These are phyloP conservation scores for Saccharomycopsis microspora DNA, from an alignment of 805 yeast genomes.

Conservation along the genomic window DNA sequence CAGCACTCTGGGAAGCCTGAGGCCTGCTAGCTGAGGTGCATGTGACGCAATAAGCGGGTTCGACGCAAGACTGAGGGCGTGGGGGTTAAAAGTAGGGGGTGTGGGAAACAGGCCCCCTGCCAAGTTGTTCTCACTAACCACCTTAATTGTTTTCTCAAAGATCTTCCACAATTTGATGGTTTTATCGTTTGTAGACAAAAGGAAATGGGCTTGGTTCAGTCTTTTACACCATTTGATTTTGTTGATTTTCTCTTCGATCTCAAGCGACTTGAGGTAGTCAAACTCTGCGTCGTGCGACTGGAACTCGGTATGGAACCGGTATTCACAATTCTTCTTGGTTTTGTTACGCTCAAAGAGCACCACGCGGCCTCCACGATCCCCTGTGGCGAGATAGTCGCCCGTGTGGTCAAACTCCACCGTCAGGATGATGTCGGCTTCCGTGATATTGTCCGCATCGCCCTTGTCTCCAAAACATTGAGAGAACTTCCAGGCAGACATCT, in stretches of 20 bases:
- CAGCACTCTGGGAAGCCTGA: conserved; percentile 81
- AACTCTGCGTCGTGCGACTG: conserved; percentile 98
- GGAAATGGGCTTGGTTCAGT: conserved; percentile 79
- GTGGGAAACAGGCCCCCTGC: conserved; percentile 28
- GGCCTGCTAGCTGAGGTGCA: conserved; percentile 16
- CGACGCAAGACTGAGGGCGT: conserved; percentile 10
- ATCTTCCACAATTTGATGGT: conserved; percentile 98
- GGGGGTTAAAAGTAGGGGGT: conserved; percentile 5
- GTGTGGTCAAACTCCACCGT: conserved; percentile 94
- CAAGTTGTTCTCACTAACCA: conserved; percentile 86
- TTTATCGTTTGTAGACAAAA: conserved; percentile 89
- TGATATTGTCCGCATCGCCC: conserved; percentile 89
- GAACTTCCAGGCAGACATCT: conserved; percentile 56
- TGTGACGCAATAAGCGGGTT: conserved; percentile 2
- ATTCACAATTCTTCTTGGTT: conserved; percentile 72
- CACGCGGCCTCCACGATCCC: conserved; percentile 97
- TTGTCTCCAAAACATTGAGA: conserved; percentile 98
- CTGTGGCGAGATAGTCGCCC: conserved; percentile 94
- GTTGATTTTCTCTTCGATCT: conserved; percentile 96
- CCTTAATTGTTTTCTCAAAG: conserved; percentile 79
- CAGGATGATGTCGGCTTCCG: conserved; percentile 94
- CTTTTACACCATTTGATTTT: conserved; percentile 94
- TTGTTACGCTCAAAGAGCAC: conserved; percentile 88
- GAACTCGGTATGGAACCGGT: conserved; percentile 91
- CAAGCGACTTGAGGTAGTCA: conserved; percentile 89